A percentile compares a stretch with the other conserved stretches of the same genome.
These are phyloP conservation scores for Datura wrightii DNA, from an alignment of 257 asterid genomes.

Conservation along the genomic window DNA sequence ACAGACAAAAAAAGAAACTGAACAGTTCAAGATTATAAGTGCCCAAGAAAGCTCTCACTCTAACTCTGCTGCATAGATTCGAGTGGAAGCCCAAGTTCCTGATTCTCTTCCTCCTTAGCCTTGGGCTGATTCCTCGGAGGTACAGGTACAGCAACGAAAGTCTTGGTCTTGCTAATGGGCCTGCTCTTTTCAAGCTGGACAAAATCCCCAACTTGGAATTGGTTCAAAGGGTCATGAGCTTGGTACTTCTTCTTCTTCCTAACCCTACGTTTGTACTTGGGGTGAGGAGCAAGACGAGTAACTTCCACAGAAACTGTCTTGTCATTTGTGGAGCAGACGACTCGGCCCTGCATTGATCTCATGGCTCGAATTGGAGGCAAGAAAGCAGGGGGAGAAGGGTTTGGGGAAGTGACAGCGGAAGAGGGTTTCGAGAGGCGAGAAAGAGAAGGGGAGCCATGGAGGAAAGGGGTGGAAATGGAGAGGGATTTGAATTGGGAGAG, in stretches of 20 bases:
- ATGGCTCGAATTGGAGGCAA: slow-evolving; percentile 70
- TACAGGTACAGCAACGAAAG: slow-evolving; percentile 69
- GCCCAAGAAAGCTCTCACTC: slow-evolving; percentile 27
- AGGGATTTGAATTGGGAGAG: slow-evolving; percentile 68
- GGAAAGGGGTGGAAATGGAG: slow-evolving; percentile 59
- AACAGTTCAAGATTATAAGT: neutral
- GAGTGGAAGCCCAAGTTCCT: slow-evolving; percentile 43
- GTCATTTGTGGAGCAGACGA: slow-evolving; percentile 80
- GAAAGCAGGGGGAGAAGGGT: slow-evolving; percentile 42
- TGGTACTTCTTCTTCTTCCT: slow-evolving; percentile 94
- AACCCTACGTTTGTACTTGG: slow-evolving; percentile 93
- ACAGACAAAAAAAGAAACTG: slow-evolving; percentile 8
- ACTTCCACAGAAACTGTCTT: slow-evolving; percentile 93
- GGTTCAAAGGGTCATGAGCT: slow-evolving; percentile 88
- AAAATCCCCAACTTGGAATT: slow-evolving; percentile 78
- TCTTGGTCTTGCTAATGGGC: slow-evolving; percentile 87
- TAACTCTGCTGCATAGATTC: slow-evolving; percentile 34
- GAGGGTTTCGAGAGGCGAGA: slow-evolving; percentile 50
- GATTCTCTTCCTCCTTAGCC: slow-evolving; percentile 35
- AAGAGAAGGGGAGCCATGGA: slow-evolving; percentile 71
- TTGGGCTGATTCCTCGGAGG: slow-evolving; percentile 44
- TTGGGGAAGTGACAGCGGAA: slow-evolving; percentile 36
- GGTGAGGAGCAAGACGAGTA: slow-evolving; percentile 85
- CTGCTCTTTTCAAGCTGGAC: slow-evolving; percentile 81
- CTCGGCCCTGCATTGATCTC: slow-evolving; percentile 73